Evolutionary conservation across 148 eudicot genomes (phyloP), one percentile per base, ranked within the genome.

Genomic region (Camellia sinensis): DNA sequence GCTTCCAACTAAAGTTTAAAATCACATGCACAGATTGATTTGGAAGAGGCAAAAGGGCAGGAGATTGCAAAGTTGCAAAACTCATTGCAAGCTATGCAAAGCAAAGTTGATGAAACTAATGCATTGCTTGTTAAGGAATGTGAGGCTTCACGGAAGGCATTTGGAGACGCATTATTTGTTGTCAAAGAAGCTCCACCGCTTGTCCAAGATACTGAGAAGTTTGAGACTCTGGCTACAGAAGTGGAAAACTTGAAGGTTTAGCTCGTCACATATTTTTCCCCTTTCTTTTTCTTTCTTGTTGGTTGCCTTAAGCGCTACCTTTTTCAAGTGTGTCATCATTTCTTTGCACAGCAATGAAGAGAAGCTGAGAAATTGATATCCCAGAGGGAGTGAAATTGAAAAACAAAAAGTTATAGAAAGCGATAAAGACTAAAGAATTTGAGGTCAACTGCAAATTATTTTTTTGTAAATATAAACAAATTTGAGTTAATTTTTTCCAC

Each of bases 41-140:
- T 91, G 85, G 98, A 93, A 85, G 94, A 92, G 81, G 86, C 91
- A 77, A 96, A 93, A 77, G 93, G 85, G 66, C 90, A 89, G 74
- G 98, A 93, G 84, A 88, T 92, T 67, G 63, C 87, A 73, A 91
- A 88, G 79, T 83, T 91, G 79, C 95, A 91, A 86, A 87, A 85
- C 54, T 88, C 93, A 57, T 83, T 96, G 83, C 90, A 92, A 83
- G 89, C 82, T 61, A 81, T 90, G 93, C 90, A 90, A 83, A 78
- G 67, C 59, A 89, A 82, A 89, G 71, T 89, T 75, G 89, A 90
- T 80, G 95, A 92, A 80, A 78, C 91, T 79, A 90, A 86, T 75
- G 88, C 84, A 19, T 82, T 89, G 82, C 84, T 91, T 77, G 82
- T 82, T 59, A 85, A 87, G 87, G 97, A 94, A 84, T 90, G 89